Percentiles rank a stretch among this genome's conserved stretches.
phyloP scores from a whole-genome alignment of 345 rosid genomes.

The Syzygium jambos region DNA sequence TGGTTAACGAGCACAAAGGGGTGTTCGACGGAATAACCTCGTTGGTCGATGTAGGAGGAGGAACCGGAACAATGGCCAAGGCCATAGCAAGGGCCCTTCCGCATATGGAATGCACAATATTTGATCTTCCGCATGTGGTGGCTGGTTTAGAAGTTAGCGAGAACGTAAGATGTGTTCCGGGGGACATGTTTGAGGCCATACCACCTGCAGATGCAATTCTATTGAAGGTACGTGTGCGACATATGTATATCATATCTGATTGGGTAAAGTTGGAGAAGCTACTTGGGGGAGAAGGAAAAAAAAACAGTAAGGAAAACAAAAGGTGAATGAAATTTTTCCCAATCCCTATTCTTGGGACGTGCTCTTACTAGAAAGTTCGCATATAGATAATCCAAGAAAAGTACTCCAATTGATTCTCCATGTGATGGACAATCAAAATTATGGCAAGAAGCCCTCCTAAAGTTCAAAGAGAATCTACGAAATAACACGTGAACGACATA shows the following conservation, averaged over 20 bases:
- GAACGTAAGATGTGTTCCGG: constrained; percentile 17
- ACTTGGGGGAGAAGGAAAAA: background rate
- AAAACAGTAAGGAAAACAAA: background rate
- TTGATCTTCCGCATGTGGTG: constrained; percentile 17
- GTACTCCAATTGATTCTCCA: too few species aligned
- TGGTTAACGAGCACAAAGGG: background rate
- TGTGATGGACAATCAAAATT: too few species aligned
- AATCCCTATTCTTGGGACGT: too few species aligned
- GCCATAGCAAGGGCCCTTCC: constrained; percentile 13
- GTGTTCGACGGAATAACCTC: constrained; percentile 20
- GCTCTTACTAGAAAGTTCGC: too few species aligned
- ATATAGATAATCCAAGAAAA: too few species aligned
- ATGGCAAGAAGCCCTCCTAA: background rate
- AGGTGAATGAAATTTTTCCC: too few species aligned
- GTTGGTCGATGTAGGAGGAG: constrained; percentile 30
- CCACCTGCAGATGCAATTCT: constrained; percentile 21
- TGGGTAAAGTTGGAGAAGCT: background rate
- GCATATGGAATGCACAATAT: constrained; percentile 5
- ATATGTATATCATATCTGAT: background rate
- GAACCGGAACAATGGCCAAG: constrained; percentile 15
- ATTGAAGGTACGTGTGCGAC: constrained; percentile 15
- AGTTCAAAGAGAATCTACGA: background rate
- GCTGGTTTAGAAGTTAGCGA: constrained; percentile 3
- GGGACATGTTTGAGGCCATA: constrained; percentile 20
- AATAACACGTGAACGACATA: too few species aligned